Base-by-base conservation (phyloP, 495 filamentous ascomycete genomes). In the Neurospora hispaniola region DNA sequence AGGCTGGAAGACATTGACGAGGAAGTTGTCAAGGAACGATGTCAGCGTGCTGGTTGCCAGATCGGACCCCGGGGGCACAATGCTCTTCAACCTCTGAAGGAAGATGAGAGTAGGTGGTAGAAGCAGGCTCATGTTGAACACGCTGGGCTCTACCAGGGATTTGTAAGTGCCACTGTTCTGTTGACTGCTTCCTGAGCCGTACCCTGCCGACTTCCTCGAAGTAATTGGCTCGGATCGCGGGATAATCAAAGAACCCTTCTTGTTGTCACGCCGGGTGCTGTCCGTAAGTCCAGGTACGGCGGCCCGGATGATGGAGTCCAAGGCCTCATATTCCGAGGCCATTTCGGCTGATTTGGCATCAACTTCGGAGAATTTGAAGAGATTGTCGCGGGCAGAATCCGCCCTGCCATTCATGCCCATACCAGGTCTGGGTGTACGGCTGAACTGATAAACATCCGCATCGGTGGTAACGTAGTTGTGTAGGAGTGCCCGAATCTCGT, bases 391-490 rank as follows among this genome's bases (percentile, higher is more conserved):
- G 42, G 89, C 85, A 14, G 81, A 84, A 10, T 88, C 85, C 68
- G 88, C 85, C 48, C 89, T 86, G 27, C 92, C 86, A 73, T 83
- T 83, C 46, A 80, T 69, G 0, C 80, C 79, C 8, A 77, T 73
- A 35, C 85, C 84, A 20, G 79, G 78, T 42, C 81, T 79, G 3
- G 80, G 77, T n/a, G 84, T 82, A 8, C 80, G 82, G 71, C 79
- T 82, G 77, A 84, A 88, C 74, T 87, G 86, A 70, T 88, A 88
- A 23, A 89, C 84, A 74, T 94, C 91, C 42, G 92, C 94, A 76
- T 95, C 94, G n/a, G 93, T 96, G 5, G 96, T 95, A 72, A 99
- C 87, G 77, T 99, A 98, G 80, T 98, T 96, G 80, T 99, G 96
- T 73, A 99, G 84, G 23, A 98, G 84, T 3, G 94, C 96, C 41